These are phyloP conservation scores for Acarospora socialis DNA, from an alignment of 2,329 filamentous ascomycete genomes.

Conservation along the genomic window DNA sequence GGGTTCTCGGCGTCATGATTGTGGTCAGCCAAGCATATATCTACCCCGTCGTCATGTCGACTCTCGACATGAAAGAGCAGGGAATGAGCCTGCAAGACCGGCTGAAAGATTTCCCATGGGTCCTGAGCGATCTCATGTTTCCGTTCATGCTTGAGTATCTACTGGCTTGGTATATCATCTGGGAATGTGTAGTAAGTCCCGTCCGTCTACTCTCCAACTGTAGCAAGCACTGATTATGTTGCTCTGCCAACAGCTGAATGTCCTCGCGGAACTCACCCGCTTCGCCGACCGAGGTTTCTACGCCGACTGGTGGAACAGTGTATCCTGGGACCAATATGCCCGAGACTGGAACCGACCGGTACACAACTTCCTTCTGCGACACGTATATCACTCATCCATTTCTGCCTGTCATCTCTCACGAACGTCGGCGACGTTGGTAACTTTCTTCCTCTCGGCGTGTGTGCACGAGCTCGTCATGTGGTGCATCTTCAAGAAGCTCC, in stretches of 20 bases:
- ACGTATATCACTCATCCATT: constrained; percentile 68
- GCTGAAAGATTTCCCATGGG: constrained; percentile 56
- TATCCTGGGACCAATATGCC: constrained; percentile 62
- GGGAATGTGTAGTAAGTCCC: constrained; percentile 44
- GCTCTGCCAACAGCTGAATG: constrained; percentile 38
- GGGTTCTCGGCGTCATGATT: constrained; percentile 65
- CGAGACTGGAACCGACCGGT: constrained; percentile 73
- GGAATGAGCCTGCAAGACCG: constrained; percentile 47
- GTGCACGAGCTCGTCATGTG: constrained; percentile 69
- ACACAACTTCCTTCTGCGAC: constrained; percentile 61
- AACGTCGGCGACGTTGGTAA: constrained; percentile 58
- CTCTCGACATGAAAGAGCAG: constrained; percentile 51
- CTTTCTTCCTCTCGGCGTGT: constrained; percentile 56
- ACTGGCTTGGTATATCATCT: constrained; percentile 68
- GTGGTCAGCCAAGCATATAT: constrained; percentile 63
- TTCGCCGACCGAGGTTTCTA: constrained; percentile 68
- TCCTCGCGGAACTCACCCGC: constrained; percentile 59
- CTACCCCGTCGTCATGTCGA: constrained; percentile 58
- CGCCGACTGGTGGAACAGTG: constrained; percentile 46
- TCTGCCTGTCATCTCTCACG: constrained; percentile 57
- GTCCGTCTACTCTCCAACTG: background rate
- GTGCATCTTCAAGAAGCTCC: constrained; percentile 63
- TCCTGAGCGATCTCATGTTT: constrained; percentile 61
- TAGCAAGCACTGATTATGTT: background rate
- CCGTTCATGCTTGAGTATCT: constrained; percentile 69